Conservation (phyloP, 177 flowering plant species). For the Vitis hybrid region DNA sequence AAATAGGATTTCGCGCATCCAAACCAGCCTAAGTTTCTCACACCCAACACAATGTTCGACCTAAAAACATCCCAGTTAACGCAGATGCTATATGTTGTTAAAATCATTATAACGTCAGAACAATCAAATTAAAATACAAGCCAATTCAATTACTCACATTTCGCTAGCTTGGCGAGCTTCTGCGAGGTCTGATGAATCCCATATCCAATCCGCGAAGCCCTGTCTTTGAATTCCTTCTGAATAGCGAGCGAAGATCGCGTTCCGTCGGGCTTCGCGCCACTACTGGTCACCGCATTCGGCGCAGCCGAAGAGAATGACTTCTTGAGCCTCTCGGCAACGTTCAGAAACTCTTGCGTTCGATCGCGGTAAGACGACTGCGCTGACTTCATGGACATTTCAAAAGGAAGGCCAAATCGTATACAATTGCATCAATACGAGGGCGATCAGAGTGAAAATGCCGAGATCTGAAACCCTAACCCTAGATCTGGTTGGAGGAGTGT, state of each 20-base stretch:
- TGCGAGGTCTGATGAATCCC: constrained; percentile 95
- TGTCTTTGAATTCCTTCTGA: constrained; percentile 81
- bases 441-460: no score
- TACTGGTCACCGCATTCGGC: constrained; percentile 25
- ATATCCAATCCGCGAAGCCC: constrained; percentile 85
- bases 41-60: no score
- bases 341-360: constrained; percentile 83
- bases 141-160: constrained; percentile 56
- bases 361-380: constrained; percentile 76
- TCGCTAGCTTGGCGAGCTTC: constrained; percentile 85
- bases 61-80: no score
- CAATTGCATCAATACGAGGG: no score
- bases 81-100: no score
- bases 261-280: constrained; percentile 38
- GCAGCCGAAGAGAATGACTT: constrained; percentile 39
- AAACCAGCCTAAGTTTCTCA: no score
- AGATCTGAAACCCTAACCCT: no score
- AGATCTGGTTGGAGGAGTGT: no score
- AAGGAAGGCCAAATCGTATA: no score
- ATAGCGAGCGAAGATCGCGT: constrained; percentile 49
- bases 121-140: neutral
- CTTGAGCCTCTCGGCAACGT: constrained; percentile 64
- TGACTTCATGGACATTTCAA: constrained; percentile 27
- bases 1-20: no score
- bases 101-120: no score